Evolutionary conservation across 495 filamentous ascomycete species (phyloP), one percentile per base, ranked within the genome.

Genomic region (Penicillium herquei): DNA sequence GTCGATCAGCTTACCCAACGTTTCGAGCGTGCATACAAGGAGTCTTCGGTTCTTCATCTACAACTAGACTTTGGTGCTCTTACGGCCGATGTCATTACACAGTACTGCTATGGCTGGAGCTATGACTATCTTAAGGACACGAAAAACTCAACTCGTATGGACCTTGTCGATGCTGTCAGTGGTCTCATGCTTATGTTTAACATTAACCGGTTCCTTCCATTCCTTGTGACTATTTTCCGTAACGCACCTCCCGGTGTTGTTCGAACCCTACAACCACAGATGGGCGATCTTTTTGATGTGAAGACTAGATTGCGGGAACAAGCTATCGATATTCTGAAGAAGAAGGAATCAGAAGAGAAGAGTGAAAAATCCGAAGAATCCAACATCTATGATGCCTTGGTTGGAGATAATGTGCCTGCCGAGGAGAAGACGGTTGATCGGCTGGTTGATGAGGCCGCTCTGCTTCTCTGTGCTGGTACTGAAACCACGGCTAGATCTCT

Each of bases 21-120:
- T 17, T 35, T 55, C n/a, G 46, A 49, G 44, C 6, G 13, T 10
- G 41, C 41, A 6, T 17, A 46, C 13, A 9, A 46, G 6, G 39
- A 45, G 1, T 37, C 58, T 7, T 46, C 69, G n/a, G 49, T 68
- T 0, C 53, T 81, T 0, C 57, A 64, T 10, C 54, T 82, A 13
- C 65, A 73, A 42, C 52, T 50, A 1, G 71, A 68, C 2, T 77
- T 73, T 40, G 65, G 62, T 14, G 68, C 70, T 6, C 56, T 80
- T 13, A 75, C 75, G 0, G 69, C 68, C 9, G 78, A 82, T 58
- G 65, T 81, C 32, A 79, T 81, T 46, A 67, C 68, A 3, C 58
- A 72, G 11, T 81, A 78, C 56, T 65, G 67, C 16, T 76, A 73
- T 49, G 71, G 70, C 1, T 44, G 54, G 43, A 60, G 54, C 26